These are phyloP conservation scores for Leptoxyphium fumago DNA, from an alignment of 2,329 filamentous ascomycete species.

Conservation along the genomic window DNA sequence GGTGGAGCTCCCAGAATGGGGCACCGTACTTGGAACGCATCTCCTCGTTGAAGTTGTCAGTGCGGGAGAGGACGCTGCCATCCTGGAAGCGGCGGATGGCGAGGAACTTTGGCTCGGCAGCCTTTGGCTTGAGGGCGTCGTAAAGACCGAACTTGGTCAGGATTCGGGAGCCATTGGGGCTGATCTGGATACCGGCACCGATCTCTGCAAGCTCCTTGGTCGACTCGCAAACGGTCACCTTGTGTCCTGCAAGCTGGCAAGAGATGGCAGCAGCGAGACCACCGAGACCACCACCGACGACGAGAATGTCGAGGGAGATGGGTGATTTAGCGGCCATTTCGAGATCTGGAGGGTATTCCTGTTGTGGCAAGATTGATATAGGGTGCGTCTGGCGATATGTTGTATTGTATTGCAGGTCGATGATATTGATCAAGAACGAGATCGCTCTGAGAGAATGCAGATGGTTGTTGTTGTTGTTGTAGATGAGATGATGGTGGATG, in stretches of 20 bases:
- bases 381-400: too few species aligned
- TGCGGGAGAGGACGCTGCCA: constrained; percentile 31
- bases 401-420: too few species aligned
- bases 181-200: constrained; percentile 40
- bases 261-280: constrained; percentile 4
- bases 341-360: neutral
- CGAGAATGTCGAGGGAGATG: constrained; percentile 2
- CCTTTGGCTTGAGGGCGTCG: constrained; percentile 23
- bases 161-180: constrained; percentile 24
- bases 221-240: constrained; percentile 2
- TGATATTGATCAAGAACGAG: too few species aligned
- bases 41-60: constrained; percentile 37
- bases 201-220: constrained; percentile 1
- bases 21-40: constrained; percentile 41
- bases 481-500: too few species aligned
- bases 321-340: neutral
- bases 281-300: constrained; percentile 4
- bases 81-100: constrained; percentile 39
- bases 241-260: constrained; percentile 2
- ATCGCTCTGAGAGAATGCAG: too few species aligned
- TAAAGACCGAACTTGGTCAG: constrained; percentile 38
- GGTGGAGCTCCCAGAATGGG: constrained; percentile 46
- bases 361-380: too few species aligned
- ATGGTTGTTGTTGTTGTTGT: too few species aligned
- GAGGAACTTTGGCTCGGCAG: constrained; percentile 33